phyloP scores from a whole-genome alignment of 352 stramenopile species.

The Phytophthora ohioensis region DNA sequence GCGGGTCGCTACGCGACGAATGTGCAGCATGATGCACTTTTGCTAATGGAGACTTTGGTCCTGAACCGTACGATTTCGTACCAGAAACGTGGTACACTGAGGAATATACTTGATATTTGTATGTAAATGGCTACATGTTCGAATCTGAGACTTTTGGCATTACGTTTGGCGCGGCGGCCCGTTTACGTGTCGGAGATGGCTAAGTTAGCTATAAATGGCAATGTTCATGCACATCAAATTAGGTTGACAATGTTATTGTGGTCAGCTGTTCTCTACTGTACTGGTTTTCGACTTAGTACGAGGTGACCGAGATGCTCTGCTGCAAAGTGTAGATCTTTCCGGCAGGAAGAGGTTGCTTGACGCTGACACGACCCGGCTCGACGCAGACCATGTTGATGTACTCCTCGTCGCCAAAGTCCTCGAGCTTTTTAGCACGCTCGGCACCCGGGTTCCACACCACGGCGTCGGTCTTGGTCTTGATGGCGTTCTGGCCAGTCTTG shows the following conservation, averaged over 20 bases:
- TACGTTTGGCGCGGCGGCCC: no score
- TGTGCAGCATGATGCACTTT: conserved; percentile 27
- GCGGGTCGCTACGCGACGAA: conserved; percentile 15
- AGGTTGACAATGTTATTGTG: no score
- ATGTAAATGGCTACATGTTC: conserved; percentile 17
- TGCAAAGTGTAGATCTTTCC: conserved; percentile 57
- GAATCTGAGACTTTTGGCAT: no score
- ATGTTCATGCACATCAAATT: no score
- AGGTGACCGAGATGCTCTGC: conserved; percentile 31
- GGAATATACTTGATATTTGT: conserved; percentile 15
- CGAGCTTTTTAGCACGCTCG: conserved; percentile 92
- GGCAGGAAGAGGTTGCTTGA: conserved; percentile 50
- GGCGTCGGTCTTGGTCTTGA: conserved; percentile 60
- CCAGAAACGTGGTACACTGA: not conserved
- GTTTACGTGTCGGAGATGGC: no score
- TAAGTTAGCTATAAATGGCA: no score
- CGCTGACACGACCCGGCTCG: conserved; percentile 89
- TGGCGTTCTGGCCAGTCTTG: conserved; percentile 23
- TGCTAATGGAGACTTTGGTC: conserved; percentile 12
- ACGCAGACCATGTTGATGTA: conserved; percentile 96
- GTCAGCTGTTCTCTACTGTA: not conserved
- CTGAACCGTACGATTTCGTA: conserved; percentile 16
- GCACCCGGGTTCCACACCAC: conserved; percentile 95
- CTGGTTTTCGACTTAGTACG: conserved; percentile 17
- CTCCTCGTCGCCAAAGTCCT: conserved; percentile 95